Evolutionary conservation across 2,329 filamentous ascomycete genomes (phyloP), one percentile per base, ranked within the genome.

Genomic region (Septoria petroselini): DNA sequence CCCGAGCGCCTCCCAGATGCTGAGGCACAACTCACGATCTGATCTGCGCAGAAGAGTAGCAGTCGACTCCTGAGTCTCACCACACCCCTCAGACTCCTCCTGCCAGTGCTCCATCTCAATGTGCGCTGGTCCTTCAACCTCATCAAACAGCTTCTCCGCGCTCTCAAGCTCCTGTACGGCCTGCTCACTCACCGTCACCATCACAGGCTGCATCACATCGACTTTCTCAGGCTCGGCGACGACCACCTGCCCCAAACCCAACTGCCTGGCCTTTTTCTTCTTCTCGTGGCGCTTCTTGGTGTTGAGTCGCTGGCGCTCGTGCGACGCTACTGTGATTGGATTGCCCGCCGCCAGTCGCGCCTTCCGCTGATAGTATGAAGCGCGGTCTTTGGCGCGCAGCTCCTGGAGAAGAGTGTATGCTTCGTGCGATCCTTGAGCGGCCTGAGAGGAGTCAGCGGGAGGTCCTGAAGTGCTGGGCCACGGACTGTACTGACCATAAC

Each of bases 1-100:
- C 11, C 27, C 41, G 17, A 34, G 27, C 18, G 41, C 41, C 17
- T 34, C 40, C 5, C 31, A 33, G 40, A 42, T 42, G 12, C 40
- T 42, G 15, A 25, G 19, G 18, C 40, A 31, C 9, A 42, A 19
- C 40, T 33, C 40, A 3, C 25, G 9, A 15, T 41, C 14, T n/a
- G 19, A 23, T 27, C 38, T 34, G 31, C 5, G 23, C 23, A 9
- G 23, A 27, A 12, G 11, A 17, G 11, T 12, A n/a, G 31, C 31
- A 34, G 31, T 42, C 8, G 12, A 15, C 17, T 42, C 40, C 5
- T 31, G 7, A 3, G 18, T 15, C 25, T 42, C 21, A 11, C 17
- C 17, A 1, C 1, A n/a, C 40, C 12, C 40, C 40, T 33, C 40
- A 7, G 2, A 21, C 15, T 19, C 25, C 5, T 34, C 31, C 23